These are phyloP conservation scores for Globisporangium polare DNA, from an alignment of 352 stramenopile genomes.

Conservation along the genomic window DNA sequence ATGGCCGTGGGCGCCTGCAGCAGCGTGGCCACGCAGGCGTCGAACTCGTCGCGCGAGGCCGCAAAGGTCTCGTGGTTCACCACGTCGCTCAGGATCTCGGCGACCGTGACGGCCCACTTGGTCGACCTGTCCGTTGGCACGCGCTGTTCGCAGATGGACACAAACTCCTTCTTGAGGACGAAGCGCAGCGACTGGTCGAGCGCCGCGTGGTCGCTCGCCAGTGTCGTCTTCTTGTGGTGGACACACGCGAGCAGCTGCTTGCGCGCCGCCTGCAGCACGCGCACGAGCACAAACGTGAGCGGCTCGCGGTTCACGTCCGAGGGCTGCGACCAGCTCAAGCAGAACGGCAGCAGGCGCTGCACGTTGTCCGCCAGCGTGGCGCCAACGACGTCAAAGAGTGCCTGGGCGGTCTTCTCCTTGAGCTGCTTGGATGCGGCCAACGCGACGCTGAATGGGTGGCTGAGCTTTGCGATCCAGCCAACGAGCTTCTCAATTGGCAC, in stretches of 20 bases:
- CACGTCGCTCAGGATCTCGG: conserved; percentile 48
- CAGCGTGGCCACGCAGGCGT: conserved; percentile 55
- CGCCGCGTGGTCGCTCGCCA: conserved; percentile 32
- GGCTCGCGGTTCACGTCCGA: conserved; percentile 40
- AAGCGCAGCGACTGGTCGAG: conserved; percentile 50
- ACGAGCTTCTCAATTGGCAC: conserved; percentile 34
- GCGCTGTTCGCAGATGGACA: conserved; percentile 28
- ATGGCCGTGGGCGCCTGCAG: conserved; percentile 52
- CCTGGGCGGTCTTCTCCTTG: conserved; percentile 16
- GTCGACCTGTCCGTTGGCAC: conserved; percentile 15
- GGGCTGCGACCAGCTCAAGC: conserved; percentile 51
- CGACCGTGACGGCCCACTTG: conserved; percentile 29
- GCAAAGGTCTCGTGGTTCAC: conserved; percentile 32
- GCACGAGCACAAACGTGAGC: conserved; percentile 58
- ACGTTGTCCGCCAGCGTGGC: conserved; percentile 35
- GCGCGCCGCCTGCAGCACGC: conserved; percentile 47
- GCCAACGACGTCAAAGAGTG: conserved; percentile 40
- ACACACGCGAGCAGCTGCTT: background rate
- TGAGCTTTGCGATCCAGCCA: conserved; percentile 39
- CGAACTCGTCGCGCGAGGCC: conserved; percentile 52
- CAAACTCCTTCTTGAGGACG: conserved; percentile 71
- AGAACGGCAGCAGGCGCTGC: conserved; percentile 45
- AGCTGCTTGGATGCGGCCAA: conserved; percentile 3
- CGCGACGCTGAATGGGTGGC: conserved; percentile 49
- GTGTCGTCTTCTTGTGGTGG: conserved; percentile 22